Evolutionary conservation across 345 rosid genomes (phyloP), one percentile per base, ranked within the genome.

Genomic region (Aurinia saxatilis): DNA sequence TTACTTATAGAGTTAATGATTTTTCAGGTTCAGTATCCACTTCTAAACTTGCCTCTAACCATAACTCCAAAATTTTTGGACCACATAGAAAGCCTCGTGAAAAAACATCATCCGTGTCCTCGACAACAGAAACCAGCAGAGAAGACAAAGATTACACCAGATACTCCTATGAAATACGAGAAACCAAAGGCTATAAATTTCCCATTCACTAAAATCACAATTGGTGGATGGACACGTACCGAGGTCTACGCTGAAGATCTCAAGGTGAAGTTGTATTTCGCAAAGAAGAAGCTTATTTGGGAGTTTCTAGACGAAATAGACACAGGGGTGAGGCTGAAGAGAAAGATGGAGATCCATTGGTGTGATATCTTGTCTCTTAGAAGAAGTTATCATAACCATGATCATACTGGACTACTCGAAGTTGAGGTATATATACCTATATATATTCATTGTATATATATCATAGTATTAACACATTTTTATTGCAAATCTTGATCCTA

Each of bases 251-350:
- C 14, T 6, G 72, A 73, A 10, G 85, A 83, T 25, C 49, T 87
- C 57, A 77, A 75, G 44, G 90, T 80, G 1, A 90, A 90, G 64
- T 71, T 80, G 19, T 82, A 82, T 48, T 87, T 68, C 64, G 79
- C 87, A 1, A 87, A 77, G 50, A 72, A 34, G 38, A 87, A 65
- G 65, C 45, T 87, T 67, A 80, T 87, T 1, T 87, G 97, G 97
- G 89, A 90, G 36, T 19, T 76, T 36, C 66, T 85, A 27, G 58
- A 63, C 10, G 9, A 52, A 0, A 58, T 56, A 2, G 8, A 35
- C 2, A 5, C n/a, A 55, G 34, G 6, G 10, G 2, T 9, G 1
- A 60, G 13, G 25, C 65, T 72, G 21, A 86, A 83, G 60, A 73
- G 66, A 31, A 84, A 84, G 74, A 66, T 79, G 0, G 81, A 79